Conservation (phyloP, 345 rosid genomes). For the Citrus sp. region DNA sequence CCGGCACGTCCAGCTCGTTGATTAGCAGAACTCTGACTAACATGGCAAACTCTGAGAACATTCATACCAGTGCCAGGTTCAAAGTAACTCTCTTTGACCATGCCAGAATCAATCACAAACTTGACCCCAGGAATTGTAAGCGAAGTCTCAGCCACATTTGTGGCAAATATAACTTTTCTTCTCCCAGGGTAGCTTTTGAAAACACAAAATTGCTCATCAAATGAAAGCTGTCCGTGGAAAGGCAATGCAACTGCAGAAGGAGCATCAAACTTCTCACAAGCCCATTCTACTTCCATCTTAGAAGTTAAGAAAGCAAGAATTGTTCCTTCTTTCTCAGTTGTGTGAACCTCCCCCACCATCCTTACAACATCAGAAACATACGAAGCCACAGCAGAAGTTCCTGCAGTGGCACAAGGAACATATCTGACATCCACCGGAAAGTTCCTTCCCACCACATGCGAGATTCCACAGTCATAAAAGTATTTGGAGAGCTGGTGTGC, state of each 20-base stretch:
- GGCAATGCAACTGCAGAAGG: conserved; percentile 62
- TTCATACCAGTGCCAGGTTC: conserved; percentile 81
- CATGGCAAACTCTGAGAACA: conserved; percentile 65
- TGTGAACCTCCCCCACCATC: conserved; percentile 54
- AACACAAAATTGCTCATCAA: conserved; percentile 64
- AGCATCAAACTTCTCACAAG: conserved; percentile 66
- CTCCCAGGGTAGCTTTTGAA: conserved; percentile 56
- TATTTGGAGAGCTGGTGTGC: conserved; percentile 71
- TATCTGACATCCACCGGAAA: conserved; percentile 79
- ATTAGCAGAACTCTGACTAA: conserved; percentile 81
- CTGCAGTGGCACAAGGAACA: conserved; percentile 41
- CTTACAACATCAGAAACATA: conserved; percentile 64
- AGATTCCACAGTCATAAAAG: conserved; percentile 60
- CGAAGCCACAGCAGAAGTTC: conserved; percentile 41
- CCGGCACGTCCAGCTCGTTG: conserved; percentile 99
- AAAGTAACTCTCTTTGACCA: conserved; percentile 76
- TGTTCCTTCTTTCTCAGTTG: conserved; percentile 65
- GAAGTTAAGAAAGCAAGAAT: conserved; percentile 92
- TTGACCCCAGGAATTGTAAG: conserved; percentile 90
- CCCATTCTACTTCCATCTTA: conserved; percentile 90
- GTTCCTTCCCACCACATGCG: conserved; percentile 62
- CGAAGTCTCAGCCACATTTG: conserved; percentile 97
- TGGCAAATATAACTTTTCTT: conserved; percentile 87
- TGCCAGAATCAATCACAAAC: conserved; percentile 84
- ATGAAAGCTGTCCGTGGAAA: conserved; percentile 81